These are phyloP conservation scores for Kodamaea kakaduensis DNA, from an alignment of 805 yeast genomes.

Conservation along the genomic window DNA sequence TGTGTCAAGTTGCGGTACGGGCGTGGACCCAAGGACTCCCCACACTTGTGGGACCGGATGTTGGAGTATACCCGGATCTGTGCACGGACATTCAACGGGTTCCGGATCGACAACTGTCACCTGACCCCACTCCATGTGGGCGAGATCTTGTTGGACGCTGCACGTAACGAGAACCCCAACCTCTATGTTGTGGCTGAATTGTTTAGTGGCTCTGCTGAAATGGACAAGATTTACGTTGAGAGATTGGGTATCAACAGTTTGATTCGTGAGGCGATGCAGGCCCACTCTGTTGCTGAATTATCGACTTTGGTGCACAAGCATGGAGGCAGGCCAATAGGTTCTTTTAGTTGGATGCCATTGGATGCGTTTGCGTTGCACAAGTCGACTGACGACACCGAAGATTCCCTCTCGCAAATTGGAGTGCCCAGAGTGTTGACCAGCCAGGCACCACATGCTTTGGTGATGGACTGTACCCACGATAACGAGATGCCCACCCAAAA, in stretches of 20 bases:
- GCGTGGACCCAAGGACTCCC: constrained; percentile 70
- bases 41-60: constrained; percentile 87
- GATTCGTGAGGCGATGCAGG: constrained; percentile 96
- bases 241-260: constrained; percentile 83
- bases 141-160: constrained; percentile 79
- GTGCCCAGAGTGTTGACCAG: constrained; percentile 63
- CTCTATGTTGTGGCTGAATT: constrained; percentile 91
- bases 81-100: constrained; percentile 78
- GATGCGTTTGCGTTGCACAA: constrained; percentile 55
- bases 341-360: constrained; percentile 74
- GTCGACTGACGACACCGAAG: constrained; percentile 8
- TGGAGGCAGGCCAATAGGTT: constrained; percentile 95
- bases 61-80: constrained; percentile 64
- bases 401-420: constrained; percentile 51
- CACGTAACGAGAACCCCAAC: constrained; percentile 79
- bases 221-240: constrained; percentile 89
- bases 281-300: constrained; percentile 82
- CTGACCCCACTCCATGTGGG: constrained; percentile 97
- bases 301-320: constrained; percentile 84
- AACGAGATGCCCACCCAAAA: constrained; percentile 86
- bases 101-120: constrained; percentile 92
- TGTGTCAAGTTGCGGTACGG: constrained; percentile 94
- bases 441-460: constrained; percentile 85
- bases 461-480: constrained; percentile 98
- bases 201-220: constrained; percentile 86